Percentiles rank a stretch among this genome's conserved stretches.
phyloP scores from a whole-genome alignment of 2,329 filamentous ascomycete genomes.

The Microcera coccophila region DNA sequence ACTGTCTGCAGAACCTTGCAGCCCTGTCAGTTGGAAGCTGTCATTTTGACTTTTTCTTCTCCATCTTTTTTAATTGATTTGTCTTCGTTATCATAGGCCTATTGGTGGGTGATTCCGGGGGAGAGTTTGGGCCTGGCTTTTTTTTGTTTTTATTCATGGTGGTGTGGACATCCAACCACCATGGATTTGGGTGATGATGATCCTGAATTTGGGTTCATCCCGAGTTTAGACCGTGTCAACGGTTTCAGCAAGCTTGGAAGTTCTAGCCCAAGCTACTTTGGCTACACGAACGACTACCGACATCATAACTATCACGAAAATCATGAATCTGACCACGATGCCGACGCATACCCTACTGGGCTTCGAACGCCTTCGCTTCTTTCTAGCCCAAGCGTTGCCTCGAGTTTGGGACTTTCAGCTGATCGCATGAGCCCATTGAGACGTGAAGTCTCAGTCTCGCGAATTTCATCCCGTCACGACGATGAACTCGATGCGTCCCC shows the following conservation, averaged over 20 bases:
- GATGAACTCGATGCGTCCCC: slow-evolving; percentile 20
- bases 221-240: slow-evolving; percentile 24
- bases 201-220: slow-evolving; percentile 16
- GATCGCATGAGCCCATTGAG: slow-evolving; percentile 31
- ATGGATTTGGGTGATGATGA: slow-evolving; percentile 11
- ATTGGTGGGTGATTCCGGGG: background rate
- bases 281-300: slow-evolving; percentile 23
- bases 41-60: background rate
- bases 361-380: slow-evolving; percentile 29
- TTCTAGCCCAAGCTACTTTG: slow-evolving; percentile 24
- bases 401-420: slow-evolving; percentile 31
- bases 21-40: background rate
- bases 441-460: slow-evolving; percentile 25
- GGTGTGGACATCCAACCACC: background rate
- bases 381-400: slow-evolving; percentile 33
- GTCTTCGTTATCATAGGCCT: background rate
- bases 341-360: slow-evolving; percentile 15
- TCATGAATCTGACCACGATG: slow-evolving; percentile 19
- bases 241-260: slow-evolving; percentile 16
- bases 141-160: background rate
- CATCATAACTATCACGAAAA: slow-evolving; percentile 19
- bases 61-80: background rate
- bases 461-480: slow-evolving; percentile 4
- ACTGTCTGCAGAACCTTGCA: background rate
- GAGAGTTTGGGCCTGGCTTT: background rate